Evolutionary conservation across 2,329 filamentous ascomycete species (phyloP), one percentile per base, ranked within the genome.

Genomic region (Alternaria ethzedia): DNA sequence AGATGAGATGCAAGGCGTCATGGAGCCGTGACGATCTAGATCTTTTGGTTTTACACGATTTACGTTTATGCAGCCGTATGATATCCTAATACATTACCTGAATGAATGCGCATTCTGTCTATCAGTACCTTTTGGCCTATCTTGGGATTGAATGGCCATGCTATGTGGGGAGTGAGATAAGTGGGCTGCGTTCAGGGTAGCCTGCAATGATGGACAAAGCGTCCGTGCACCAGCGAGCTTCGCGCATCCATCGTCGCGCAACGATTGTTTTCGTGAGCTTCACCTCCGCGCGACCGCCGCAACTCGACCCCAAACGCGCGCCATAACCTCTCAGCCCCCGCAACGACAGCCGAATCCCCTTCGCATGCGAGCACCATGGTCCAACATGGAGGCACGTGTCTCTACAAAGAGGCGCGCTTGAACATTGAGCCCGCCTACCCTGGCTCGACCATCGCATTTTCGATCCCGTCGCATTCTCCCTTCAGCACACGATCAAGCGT

Each of bases 391-490:
- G 85, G 87, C 70, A 86, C 87, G 68, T 90, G 88, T 81, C 85
- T 92, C 81, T 96, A 91, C 85, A 94, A 94, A 84, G 93, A 96
- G 86, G 93, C 91, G 79, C 90, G 92, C 79, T 84, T 97, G 81
- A 93, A 92, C 80, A 87, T 96, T 73, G 92, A 96, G 81, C 89
- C 90, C 68, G 86, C 88, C 65, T 90, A 88, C 72, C 84, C 86
- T 69, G 88, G 87, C 73, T 91, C 90, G 63, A 87, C 90, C 74
- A 87, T 94, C 77, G 88, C 89, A 73, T 88, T 95, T 75, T 76
- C 75, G 10, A 76, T 81, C 28, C 79, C 79, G 50, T 69, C 75
- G 43, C 72, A 67, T 66, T 73, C 70, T 52, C 70, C 77, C 11
- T 80, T 81, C 55, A 70, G 74, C 50, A 66, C 70, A 50, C 75